Percentiles rank a stretch among this genome's conserved stretches.
phyloP scores from a whole-genome alignment of 805 yeast species.

The Monosporozyma aerobia region DNA sequence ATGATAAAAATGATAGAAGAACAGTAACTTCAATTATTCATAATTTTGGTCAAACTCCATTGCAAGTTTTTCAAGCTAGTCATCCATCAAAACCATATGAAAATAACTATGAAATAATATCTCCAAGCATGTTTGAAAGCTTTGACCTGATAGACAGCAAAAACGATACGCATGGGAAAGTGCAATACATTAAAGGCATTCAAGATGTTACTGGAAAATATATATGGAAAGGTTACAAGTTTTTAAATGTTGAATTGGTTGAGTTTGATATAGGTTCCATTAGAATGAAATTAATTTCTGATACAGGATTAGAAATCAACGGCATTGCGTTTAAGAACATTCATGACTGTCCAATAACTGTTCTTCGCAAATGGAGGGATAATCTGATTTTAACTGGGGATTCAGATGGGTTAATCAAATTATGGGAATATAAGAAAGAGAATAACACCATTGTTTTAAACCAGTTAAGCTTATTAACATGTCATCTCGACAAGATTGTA shows the following conservation, averaged over 20 bases:
- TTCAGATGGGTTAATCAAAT: slow-evolving; percentile 49
- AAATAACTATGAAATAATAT: neutral
- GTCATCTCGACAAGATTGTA: slow-evolving; percentile 43
- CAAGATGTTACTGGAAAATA: neutral
- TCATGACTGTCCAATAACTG: slow-evolving; percentile 27
- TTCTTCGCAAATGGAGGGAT: slow-evolving; percentile 20
- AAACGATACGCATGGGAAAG: slow-evolving; percentile 1
- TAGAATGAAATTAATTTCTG: slow-evolving; percentile 3
- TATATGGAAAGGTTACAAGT: neutral
- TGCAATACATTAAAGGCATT: slow-evolving; percentile 3
- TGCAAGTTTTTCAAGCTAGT: slow-evolving; percentile 56
- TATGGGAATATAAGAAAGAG: slow-evolving; percentile 35
- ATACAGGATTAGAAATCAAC: slow-evolving; percentile 2
- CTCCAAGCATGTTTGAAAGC: neutral
- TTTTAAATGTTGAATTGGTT: neutral
- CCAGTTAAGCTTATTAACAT: slow-evolving; percentile 40
- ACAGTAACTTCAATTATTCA: slow-evolving; percentile 81
- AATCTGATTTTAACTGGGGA: slow-evolving; percentile 33
- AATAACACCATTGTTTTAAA: neutral
- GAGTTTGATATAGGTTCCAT: slow-evolving; percentile 3
- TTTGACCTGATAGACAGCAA: neutral
- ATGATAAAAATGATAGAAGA: slow-evolving; percentile 62
- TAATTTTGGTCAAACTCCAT: slow-evolving; percentile 87
- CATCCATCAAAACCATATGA: slow-evolving; percentile 41
- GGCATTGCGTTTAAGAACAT: slow-evolving; percentile 20